Percentiles rank a stretch among this genome's conserved stretches.
phyloP scores from a whole-genome alignment of 352 stramenopile species.

The Blastocystis sp. region DNA sequence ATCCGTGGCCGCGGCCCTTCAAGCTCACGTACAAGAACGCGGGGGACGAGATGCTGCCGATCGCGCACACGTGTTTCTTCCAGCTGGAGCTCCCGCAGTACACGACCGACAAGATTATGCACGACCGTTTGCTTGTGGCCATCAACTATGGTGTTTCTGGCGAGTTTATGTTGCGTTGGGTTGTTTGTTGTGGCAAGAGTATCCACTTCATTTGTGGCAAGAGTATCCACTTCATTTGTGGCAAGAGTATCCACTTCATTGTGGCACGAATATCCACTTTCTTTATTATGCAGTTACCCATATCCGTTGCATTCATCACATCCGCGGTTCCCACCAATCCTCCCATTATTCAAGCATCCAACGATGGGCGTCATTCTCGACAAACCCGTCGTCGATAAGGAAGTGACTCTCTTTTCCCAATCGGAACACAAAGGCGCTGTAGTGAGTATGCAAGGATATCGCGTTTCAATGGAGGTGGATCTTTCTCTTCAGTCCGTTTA shows the following conservation, averaged over 20 bases:
- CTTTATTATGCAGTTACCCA: too few relatives aligned
- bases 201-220: too few relatives aligned
- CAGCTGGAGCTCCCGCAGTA: constrained; percentile 75
- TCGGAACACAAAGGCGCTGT: constrained; percentile 43
- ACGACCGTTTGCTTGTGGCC: constrained; percentile 71
- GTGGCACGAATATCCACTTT: too few relatives aligned
- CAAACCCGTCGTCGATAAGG: not conserved
- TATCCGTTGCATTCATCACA: too few relatives aligned
- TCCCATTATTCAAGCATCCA: too few relatives aligned
- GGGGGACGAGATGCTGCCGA: constrained; percentile 71
- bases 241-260: too few relatives aligned
- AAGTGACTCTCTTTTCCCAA: not conserved
- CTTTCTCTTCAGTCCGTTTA: not conserved
- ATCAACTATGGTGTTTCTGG: constrained; percentile 61
- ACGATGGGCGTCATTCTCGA: not conserved
- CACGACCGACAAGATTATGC: constrained; percentile 68
- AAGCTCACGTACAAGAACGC: constrained; percentile 70
- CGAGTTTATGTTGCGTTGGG: constrained; percentile 46
- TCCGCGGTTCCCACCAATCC: too few relatives aligned
- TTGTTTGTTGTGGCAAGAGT: constrained; percentile 19
- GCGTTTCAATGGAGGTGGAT: constrained; percentile 58
- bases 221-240: too few relatives aligned
- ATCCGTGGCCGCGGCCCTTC: constrained; percentile 77
- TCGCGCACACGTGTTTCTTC: constrained; percentile 82
- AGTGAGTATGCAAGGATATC: constrained; percentile 60